Base-by-base conservation (phyloP, 768 basidiomycete species). In the Amanita pallidorosea region DNA sequence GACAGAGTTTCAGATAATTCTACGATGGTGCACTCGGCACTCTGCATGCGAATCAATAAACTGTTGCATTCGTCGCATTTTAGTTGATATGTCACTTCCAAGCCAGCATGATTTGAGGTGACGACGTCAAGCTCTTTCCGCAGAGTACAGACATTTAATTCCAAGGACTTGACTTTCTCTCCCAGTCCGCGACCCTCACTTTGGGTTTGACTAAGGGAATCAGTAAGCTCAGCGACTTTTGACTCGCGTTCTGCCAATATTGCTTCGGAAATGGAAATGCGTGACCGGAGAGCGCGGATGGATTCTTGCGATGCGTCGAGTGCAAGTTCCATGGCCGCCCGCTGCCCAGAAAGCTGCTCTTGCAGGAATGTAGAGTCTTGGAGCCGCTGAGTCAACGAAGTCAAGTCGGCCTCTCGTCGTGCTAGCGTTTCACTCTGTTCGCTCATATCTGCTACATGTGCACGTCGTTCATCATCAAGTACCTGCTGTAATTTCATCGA, bases 151-250 rank as follows among this genome's bases (percentile, higher is more conserved):
- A 36, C 13, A 22, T 20, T 31, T 6, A 20, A 33, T 23, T 44
- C 49, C 22, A 51, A 44, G 7, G 27, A 33, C 12, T 17, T 25
- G 22, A 27, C 17, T 34, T 35, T n/a, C 18, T 35, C 49, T 41
- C 22, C 7, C n/a, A 51, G 22, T 15, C 23, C 31, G 5, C 11
- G 1, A 15, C 22, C n/a, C 22, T 44, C 31, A 8, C 23, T 33
- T 40, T 15, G 31, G 18, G 41, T 18, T 17, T 22, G 15, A 15
- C 33, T n/a, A 51, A 42, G 40, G 7, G 4, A n/a, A 15, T 29
- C 27, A 35, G 18, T 47, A 46, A 55, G 54, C 41, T 52, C 49
- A 23, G 42, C 36, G 23, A 54, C 45, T n/a, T 38, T 23, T 40
- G 35, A 23, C 33, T 45, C 43, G 33, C 47, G 38, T 45, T 51